These are phyloP conservation scores for Pouteria glomerata DNA, from an alignment of 148 eudicot genomes.

Conservation along the genomic window DNA sequence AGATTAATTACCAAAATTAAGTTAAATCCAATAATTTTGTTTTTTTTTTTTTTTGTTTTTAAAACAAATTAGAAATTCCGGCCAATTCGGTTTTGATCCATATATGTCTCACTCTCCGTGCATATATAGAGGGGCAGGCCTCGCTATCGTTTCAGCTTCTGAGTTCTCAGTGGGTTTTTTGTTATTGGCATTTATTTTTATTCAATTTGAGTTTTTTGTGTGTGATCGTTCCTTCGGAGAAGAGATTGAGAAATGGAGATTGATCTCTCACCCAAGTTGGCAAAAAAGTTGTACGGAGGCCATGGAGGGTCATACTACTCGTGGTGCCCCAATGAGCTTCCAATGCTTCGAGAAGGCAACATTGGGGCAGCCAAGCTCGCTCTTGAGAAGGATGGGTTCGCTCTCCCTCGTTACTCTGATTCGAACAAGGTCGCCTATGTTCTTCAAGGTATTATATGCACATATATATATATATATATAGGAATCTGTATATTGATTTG, in stretches of 20 bases:
- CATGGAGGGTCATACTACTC: conserved; percentile 60
- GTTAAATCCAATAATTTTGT: too few relatives aligned
- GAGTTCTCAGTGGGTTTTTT: background rate
- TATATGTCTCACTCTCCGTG: too few relatives aligned
- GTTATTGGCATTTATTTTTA: background rate
- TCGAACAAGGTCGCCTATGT: conserved; percentile 78
- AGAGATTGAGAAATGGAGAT: conserved; percentile 59
- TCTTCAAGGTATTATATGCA: conserved; percentile 55
- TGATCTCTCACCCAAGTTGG: conserved; percentile 58
- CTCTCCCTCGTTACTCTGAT: conserved; percentile 76
- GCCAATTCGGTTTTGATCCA: too few relatives aligned
- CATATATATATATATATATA: too few relatives aligned
- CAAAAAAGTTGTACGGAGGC: conserved; percentile 46
- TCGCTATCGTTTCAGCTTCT: too few relatives aligned
- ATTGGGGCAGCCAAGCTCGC: conserved; percentile 73
- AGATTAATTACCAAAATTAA: too few relatives aligned
- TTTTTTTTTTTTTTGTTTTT: too few relatives aligned
- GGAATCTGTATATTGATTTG: background rate
- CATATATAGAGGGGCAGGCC: too few relatives aligned
- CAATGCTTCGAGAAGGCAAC: conserved; percentile 67
- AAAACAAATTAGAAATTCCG: too few relatives aligned
- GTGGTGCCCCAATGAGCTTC: conserved; percentile 68
- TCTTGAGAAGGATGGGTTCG: conserved; percentile 59
- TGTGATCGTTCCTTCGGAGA: too few relatives aligned
- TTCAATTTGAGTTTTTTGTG: background rate